Evolutionary conservation across 2,329 filamentous ascomycete genomes (phyloP).

Genomic region (Talaromyces rugulosus): DNA sequence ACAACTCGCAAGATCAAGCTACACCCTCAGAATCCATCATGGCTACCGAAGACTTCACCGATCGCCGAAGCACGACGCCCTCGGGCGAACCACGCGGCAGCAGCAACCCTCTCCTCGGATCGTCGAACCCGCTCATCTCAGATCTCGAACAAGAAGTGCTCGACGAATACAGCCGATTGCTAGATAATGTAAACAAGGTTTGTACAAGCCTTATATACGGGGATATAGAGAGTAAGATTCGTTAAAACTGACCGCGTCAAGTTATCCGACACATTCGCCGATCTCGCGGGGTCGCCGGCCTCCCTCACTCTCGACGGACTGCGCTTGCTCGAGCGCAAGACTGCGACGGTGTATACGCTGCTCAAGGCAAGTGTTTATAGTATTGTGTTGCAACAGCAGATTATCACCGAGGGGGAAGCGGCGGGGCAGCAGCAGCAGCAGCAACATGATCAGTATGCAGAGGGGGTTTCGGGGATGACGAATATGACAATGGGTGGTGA

Average conservation of each 20-base stretch:
- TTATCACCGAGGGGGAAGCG: slow-evolving; percentile 58
- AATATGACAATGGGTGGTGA: slow-evolving; percentile 16
- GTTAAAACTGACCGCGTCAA: slow-evolving; percentile 12
- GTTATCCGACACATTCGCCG: slow-evolving; percentile 46
- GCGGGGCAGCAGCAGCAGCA: not conserved
- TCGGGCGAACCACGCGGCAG: slow-evolving; percentile 4
- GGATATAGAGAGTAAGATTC: no score
- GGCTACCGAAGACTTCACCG: not conserved
- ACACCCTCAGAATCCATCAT: not conserved
- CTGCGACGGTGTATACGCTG: slow-evolving; percentile 87
- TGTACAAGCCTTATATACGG: not conserved
- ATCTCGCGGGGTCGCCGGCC: slow-evolving; percentile 60
- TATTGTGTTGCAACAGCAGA: slow-evolving; percentile 97
- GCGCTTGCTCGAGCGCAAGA: slow-evolving; percentile 86
- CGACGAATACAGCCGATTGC: slow-evolving; percentile 83
- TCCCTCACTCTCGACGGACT: slow-evolving; percentile 75
- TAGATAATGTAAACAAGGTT: slow-evolving; percentile 89
- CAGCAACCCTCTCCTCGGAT: slow-evolving; percentile 28
- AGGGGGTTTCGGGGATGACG: slow-evolving; percentile 2
- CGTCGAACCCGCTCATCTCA: slow-evolving; percentile 49
- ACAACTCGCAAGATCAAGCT: not conserved
- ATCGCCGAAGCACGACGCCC: slow-evolving; percentile 3
- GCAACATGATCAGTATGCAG: not conserved
- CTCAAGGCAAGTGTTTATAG: slow-evolving; percentile 98
- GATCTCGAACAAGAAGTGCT: slow-evolving; percentile 90